Percentiles rank a stretch among this genome's conserved stretches.
phyloP scores from a whole-genome alignment of 805 yeast genomes.

The Suhomyces prunicola region DNA sequence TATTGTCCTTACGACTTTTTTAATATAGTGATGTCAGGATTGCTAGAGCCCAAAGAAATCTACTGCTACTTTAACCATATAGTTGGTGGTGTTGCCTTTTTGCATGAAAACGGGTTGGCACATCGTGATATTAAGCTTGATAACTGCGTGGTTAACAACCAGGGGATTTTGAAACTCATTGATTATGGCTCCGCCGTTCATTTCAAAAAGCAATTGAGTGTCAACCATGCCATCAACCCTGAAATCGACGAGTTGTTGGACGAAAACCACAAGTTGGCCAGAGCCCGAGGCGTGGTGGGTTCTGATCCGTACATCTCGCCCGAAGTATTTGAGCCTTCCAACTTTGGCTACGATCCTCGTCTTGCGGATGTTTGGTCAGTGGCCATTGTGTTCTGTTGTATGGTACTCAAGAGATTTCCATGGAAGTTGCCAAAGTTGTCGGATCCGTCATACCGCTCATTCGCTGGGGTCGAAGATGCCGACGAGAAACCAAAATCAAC shows the following conservation, averaged over 20 bases:
- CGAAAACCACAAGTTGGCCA: conserved; percentile 48
- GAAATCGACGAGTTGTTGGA: conserved; percentile 25
- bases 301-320: conserved; percentile 96
- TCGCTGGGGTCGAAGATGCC: conserved; percentile 30
- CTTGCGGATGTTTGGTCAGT: conserved; percentile 91
- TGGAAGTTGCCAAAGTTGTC: conserved; percentile 87
- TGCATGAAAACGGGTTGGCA: conserved; percentile 82
- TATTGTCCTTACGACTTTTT: conserved; percentile 90
- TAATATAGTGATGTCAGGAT: conserved; percentile 86
- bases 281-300: conserved; percentile 86
- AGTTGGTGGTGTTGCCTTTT: conserved; percentile 65
- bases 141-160: conserved; percentile 77
- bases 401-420: conserved; percentile 83
- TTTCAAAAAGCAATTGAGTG: conserved; percentile 53
- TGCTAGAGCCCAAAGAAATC: conserved; percentile 67
- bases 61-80: conserved; percentile 84
- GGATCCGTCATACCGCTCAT: conserved; percentile 74
- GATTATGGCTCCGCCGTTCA: conserved; percentile 94
- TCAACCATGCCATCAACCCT: conserved; percentile 3
- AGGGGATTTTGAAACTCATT: conserved; percentile 79
- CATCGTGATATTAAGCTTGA: conserved; percentile 92
- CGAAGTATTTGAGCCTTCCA: conserved; percentile 59
- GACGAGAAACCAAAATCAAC: not conserved
- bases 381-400: conserved; percentile 89
- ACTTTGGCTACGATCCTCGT: conserved; percentile 72